These are phyloP conservation scores for Baorangia bicolor DNA, from an alignment of 768 basidiomycete species.

Conservation along the genomic window DNA sequence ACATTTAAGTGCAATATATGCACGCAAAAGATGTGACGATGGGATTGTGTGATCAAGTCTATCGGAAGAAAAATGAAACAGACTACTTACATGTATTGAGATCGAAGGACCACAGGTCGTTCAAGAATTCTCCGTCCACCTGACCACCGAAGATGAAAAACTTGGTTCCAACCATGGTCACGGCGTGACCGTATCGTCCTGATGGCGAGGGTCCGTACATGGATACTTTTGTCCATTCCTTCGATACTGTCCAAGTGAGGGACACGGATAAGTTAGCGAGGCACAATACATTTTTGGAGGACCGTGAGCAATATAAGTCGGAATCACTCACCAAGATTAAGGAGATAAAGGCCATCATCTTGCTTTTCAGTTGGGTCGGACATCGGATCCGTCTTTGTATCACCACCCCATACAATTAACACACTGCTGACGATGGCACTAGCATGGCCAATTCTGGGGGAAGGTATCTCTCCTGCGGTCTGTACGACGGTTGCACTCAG, in stretches of 20 bases:
- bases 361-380: slow-evolving; percentile 67
- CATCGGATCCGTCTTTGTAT: slow-evolving; percentile 79
- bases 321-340: slow-evolving; percentile 81
- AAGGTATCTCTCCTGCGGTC: slow-evolving; percentile 86
- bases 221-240: slow-evolving; percentile 91
- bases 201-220: slow-evolving; percentile 75
- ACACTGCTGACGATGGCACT: slow-evolving; percentile 95
- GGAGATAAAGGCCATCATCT: slow-evolving; percentile 90
- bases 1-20: not conserved
- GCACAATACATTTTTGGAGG: not conserved
- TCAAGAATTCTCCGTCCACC: slow-evolving; percentile 90
- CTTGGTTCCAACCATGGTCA: slow-evolving; percentile 85
- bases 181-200: slow-evolving; percentile 95
- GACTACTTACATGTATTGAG: slow-evolving; percentile 78
- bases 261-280: slow-evolving; percentile 2
- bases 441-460: slow-evolving; percentile 93
- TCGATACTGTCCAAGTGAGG: slow-evolving; percentile 57
- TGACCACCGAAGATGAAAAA: slow-evolving; percentile 98
- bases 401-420: slow-evolving; percentile 97
- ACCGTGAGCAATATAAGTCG: not conserved
- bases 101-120: slow-evolving; percentile 96
- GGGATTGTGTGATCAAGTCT: not conserved
- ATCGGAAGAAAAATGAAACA: not conserved
- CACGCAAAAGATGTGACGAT: not conserved
- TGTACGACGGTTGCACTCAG: slow-evolving; percentile 79